Evolutionary conservation across 148 eudicot genomes (phyloP).

Genomic region (Fagopyrum tataricum): DNA sequence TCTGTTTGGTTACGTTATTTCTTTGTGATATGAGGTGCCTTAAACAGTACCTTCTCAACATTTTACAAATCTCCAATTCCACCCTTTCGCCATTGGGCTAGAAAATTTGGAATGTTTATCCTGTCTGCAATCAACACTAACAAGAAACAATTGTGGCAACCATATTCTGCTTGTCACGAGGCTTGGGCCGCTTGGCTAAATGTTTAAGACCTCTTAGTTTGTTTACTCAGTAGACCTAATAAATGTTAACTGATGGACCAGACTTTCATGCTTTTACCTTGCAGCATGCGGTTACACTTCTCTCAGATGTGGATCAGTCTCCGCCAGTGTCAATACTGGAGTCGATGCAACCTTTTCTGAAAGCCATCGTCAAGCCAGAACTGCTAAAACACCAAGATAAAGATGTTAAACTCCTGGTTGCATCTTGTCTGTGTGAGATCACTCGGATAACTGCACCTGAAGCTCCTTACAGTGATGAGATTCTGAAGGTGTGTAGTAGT

Average conservation of each 20-base stretch:
- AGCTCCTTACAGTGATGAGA: slow-evolving; percentile 83
- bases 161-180: background rate
- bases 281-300: slow-evolving; percentile 73
- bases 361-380: slow-evolving; percentile 75
- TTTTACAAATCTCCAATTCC: background rate
- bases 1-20: background rate
- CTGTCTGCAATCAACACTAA: background rate
- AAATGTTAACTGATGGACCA: background rate
- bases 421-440: slow-evolving; percentile 88
- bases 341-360: slow-evolving; percentile 75
- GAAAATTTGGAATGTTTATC: background rate
- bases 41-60: background rate
- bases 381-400: slow-evolving; percentile 81
- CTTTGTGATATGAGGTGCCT: background rate
- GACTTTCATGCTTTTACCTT: slow-evolving; percentile 10
- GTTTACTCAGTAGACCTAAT: background rate
- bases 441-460: slow-evolving; percentile 98
- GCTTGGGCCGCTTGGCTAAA: no score
- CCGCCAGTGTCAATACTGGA: slow-evolving; percentile 52
- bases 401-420: slow-evolving; percentile 80
- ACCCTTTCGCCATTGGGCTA: background rate
- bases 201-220: background rate
- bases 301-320: slow-evolving; percentile 82
- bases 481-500: slow-evolving; percentile 51
- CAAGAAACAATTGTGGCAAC: background rate